phyloP scores from a whole-genome alignment of 176 grass and related monocot species.

The Triticum dicoccoides region DNA sequence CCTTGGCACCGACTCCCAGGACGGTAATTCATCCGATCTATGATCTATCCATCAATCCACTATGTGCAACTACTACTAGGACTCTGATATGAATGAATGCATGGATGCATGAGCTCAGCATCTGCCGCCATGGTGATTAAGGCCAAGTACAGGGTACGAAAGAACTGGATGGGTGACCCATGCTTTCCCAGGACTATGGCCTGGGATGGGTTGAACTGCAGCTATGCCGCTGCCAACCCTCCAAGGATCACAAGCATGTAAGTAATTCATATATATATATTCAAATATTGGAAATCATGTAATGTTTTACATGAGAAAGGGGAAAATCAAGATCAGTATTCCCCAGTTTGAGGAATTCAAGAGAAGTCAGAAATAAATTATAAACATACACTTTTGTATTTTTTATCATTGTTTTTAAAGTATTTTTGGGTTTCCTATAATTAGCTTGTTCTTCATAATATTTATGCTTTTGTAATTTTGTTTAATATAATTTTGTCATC shows the following conservation, averaged over 20 bases:
- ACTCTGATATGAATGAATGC: too few relatives aligned
- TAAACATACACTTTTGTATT: neutral
- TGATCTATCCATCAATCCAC: neutral
- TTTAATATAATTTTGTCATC: neutral
- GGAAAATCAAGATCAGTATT: neutral
- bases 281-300: neutral
- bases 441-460: neutral
- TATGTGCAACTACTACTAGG: neutral
- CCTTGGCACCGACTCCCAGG: conserved; percentile 29
- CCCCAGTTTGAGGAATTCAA: neutral
- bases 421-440: neutral
- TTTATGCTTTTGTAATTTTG: neutral
- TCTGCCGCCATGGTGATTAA: neutral
- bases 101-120: neutral
- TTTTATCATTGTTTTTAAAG: neutral
- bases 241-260: neutral
- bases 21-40: conserved; percentile 27
- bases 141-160: neutral
- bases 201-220: neutral
- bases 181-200: neutral
- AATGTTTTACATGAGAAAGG: neutral
- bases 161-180: conserved; percentile 4
- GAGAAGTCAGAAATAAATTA: neutral
- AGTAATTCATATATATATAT: neutral
- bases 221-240: neutral